Evolutionary conservation across 2,329 filamentous ascomycete genomes (phyloP).

Genomic region (Colletotrichum spinosum): DNA sequence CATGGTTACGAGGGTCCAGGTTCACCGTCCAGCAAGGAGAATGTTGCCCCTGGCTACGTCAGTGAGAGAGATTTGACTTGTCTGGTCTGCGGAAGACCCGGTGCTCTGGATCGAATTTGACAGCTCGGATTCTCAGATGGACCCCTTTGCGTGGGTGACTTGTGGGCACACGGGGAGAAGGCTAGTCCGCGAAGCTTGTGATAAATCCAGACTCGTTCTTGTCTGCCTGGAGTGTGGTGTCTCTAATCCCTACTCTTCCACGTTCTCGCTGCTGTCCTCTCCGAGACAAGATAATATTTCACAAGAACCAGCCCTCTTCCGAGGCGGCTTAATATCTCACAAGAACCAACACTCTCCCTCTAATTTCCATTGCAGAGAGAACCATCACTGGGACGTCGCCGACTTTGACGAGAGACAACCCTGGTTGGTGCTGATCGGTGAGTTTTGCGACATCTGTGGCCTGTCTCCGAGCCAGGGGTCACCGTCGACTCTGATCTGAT

Average conservation of each 20-base stretch:
- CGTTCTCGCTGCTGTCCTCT: neutral
- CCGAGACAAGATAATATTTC: neutral
- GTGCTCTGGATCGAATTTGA: slow-evolving; percentile 21
- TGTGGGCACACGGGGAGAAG: slow-evolving; percentile 23
- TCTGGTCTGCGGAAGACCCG: slow-evolving; percentile 27
- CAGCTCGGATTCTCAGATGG: slow-evolving; percentile 31
- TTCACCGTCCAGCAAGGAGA: neutral
- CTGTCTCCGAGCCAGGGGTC: neutral
- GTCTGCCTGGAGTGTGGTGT: neutral
- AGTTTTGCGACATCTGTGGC: neutral
- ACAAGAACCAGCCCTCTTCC: too few species aligned
- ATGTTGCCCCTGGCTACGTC: slow-evolving; percentile 20
- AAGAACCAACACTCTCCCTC: neutral
- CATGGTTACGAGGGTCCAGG: neutral
- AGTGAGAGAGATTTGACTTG: slow-evolving; percentile 8
- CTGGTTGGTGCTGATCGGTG: slow-evolving; percentile 36
- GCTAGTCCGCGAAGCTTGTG: slow-evolving; percentile 22
- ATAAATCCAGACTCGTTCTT: slow-evolving; percentile 30
- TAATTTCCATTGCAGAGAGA: neutral
- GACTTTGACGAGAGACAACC: slow-evolving; percentile 5
- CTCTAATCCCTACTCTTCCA: neutral
- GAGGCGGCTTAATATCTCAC: too few species aligned
- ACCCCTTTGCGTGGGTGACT: slow-evolving; percentile 21
- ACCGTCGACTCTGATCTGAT: neutral
- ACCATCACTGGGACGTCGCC: neutral